phyloP scores from a whole-genome alignment of 108 stramenopile genomes.

The Stephanodiscus triporus region DNA sequence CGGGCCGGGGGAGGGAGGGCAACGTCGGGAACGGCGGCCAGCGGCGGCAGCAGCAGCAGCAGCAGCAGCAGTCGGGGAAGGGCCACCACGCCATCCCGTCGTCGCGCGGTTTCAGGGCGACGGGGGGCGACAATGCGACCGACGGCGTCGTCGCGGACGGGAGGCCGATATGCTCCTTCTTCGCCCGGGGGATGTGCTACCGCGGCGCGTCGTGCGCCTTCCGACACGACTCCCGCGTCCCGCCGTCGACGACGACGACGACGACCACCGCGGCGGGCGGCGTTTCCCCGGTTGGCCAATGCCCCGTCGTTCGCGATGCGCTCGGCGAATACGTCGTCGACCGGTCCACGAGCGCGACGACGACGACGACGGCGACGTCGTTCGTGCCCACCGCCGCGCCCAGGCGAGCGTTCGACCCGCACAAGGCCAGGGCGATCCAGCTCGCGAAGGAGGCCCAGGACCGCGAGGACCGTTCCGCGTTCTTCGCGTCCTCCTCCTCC shows the following conservation, averaged over 20 bases:
- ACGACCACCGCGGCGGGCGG: neutral
- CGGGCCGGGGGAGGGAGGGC: neutral
- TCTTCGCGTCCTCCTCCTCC: conserved; percentile 19
- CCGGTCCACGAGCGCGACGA: conserved; percentile 6
- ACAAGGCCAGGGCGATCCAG: conserved; percentile 48
- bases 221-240: conserved; percentile 57
- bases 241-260: neutral
- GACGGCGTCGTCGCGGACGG: conserved; percentile 3
- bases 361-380: neutral
- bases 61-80: conserved; percentile 1
- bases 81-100: neutral
- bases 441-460: conserved; percentile 48
- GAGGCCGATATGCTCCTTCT: conserved; percentile 62
- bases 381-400: neutral
- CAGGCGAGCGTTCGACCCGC: conserved; percentile 41
- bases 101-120: neutral
- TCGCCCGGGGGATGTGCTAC: conserved; percentile 66
- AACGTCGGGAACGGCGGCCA: neutral
- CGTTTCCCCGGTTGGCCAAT: no score
- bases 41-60: neutral
- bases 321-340: conserved; percentile 3
- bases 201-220: conserved; percentile 70
- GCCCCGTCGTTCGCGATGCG: neutral
- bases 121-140: no score
- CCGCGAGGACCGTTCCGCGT: conserved; percentile 37